Percentiles rank a stretch among this genome's conserved stretches.
Conservation (phyloP, 768 basidiomycete genomes). For the Mycena olivaceomarginata region DNA sequence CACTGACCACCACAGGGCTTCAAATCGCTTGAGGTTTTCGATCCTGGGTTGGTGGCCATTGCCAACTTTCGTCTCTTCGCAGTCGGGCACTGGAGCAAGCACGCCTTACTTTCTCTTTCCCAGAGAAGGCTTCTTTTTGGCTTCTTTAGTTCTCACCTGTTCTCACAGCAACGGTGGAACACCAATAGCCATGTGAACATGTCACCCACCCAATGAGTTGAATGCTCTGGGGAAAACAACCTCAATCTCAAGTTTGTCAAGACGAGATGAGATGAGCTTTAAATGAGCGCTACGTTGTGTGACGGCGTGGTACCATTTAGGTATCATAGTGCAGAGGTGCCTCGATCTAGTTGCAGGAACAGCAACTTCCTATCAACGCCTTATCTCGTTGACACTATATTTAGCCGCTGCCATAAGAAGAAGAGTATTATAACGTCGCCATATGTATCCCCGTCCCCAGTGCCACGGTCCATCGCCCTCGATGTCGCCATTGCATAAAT, state of each 20-base stretch:
- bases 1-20: too few species aligned
- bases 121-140: too few species aligned
- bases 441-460: background rate
- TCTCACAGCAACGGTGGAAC: too few species aligned
- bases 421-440: slow-evolving; percentile 6
- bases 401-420: slow-evolving; percentile 16
- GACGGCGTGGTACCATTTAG: background rate
- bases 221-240: background rate
- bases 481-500: slow-evolving; percentile 4
- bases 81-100: too few species aligned
- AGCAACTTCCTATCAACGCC: background rate
- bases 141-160: too few species aligned
- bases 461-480: slow-evolving; percentile 5
- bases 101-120: too few species aligned
- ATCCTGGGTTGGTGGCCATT: too few species aligned
- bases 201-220: background rate
- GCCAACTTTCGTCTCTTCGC: too few species aligned
- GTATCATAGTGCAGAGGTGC: too few species aligned
- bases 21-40: too few species aligned
- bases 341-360: background rate
- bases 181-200: slow-evolving; percentile 19
- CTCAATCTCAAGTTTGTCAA: background rate
- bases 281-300: background rate
- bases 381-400: slow-evolving; percentile 22
- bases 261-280: background rate